A percentile compares a stretch with the other conserved stretches of the same genome.
These are phyloP conservation scores for Lasiodiplodia theobromae DNA, from an alignment of 2,329 filamentous ascomycete genomes.

Conservation along the genomic window DNA sequence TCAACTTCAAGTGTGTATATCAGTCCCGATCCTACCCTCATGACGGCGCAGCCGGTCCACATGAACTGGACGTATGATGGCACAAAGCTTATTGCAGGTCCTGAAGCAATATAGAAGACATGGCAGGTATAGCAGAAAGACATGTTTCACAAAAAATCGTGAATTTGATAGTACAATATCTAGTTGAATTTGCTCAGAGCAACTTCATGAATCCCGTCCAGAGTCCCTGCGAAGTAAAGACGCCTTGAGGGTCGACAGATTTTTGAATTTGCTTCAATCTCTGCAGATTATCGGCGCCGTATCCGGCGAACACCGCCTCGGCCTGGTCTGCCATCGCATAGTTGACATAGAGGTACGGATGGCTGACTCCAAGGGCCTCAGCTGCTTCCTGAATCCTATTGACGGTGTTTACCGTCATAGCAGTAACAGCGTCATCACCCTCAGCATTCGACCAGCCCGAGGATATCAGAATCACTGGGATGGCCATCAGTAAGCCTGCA, in stretches of 20 bases:
- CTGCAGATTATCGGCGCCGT: conserved; percentile 32
- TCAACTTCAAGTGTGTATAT: too few species aligned
- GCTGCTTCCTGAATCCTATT: not conserved
- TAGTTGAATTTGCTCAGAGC: not conserved
- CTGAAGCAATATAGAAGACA: too few species aligned
- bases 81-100: too few species aligned
- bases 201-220: conserved; percentile 4
- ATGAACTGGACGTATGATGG: too few species aligned
- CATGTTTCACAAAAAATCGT: too few species aligned
- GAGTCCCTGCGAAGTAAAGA: conserved; percentile 32
- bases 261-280: conserved; percentile 24
- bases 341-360: conserved; percentile 18
- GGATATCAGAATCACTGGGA: not conserved
- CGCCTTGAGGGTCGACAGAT: conserved; percentile 33
- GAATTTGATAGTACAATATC: not conserved
- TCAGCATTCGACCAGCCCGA: not conserved
- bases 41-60: too few species aligned
- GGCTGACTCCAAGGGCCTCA: not conserved
- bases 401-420: not conserved
- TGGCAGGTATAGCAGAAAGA: too few species aligned
- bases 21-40: too few species aligned
- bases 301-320: conserved; percentile 34
- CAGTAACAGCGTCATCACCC: not conserved
- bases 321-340: conserved; percentile 6
- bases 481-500: not conserved